Conservation (phyloP, 2,329 filamentous ascomycete genomes). For the Claviceps pusilla region DNA sequence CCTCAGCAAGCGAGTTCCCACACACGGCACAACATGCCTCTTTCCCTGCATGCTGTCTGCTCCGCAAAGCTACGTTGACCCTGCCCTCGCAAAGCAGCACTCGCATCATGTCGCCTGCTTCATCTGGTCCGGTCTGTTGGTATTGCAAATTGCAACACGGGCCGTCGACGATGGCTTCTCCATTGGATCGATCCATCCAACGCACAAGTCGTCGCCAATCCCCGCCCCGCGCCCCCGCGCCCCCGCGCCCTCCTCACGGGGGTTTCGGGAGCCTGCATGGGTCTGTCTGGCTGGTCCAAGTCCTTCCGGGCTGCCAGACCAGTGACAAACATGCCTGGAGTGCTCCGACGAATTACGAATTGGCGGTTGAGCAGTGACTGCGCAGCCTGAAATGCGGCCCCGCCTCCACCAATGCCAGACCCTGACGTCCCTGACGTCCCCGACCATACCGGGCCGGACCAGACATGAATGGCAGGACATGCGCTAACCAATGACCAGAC, state of each 20-base stretch:
- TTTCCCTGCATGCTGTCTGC: too few species aligned
- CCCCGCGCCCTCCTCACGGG: too few species aligned
- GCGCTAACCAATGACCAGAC: too few species aligned
- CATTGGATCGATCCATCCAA: neutral
- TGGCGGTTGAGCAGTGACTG: neutral
- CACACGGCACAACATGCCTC: neutral
- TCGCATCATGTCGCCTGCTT: neutral
- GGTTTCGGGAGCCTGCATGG: neutral
- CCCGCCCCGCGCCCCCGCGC: too few species aligned
- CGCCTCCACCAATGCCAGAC: neutral
- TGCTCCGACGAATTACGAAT: neutral
- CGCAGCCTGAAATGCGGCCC: neutral
- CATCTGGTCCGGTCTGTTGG: neutral
- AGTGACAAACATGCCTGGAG: too few species aligned
- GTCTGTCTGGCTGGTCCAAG: neutral
- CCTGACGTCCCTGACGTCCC: neutral
- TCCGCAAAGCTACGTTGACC: too few species aligned
- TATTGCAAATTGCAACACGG: neutral
- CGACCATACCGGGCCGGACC: too few species aligned
- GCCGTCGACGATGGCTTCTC: too few species aligned
- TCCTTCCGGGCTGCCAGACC: neutral
- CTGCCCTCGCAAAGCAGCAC: too few species aligned
- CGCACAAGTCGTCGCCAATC: neutral
- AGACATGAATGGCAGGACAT: neutral
- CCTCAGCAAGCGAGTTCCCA: neutral